Evolutionary conservation across 2,329 filamentous ascomycete genomes (phyloP), one percentile per base, ranked within the genome.

Genomic region (Clarireedia monteithiana): DNA sequence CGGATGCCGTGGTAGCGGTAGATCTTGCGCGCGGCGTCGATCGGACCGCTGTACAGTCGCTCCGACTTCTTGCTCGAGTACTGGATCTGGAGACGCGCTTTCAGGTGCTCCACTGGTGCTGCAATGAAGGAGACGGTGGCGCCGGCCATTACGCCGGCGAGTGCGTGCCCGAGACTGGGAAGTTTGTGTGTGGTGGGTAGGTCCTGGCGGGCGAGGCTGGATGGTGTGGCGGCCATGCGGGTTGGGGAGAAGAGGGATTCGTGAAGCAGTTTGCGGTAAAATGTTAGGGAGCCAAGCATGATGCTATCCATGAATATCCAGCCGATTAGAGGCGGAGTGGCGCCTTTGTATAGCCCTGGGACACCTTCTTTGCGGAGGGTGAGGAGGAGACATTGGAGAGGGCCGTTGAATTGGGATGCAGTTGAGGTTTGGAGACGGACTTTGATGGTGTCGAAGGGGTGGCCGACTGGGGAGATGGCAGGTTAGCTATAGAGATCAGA

Each of bases 221-320:
- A 62, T 44, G 64, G 61, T 9, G 59, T 60, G 53, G 54, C 70
- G 72, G 56, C 49, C 36, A 62, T 58, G 53, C 74, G 66, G 27
- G 70, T 67, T 1, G 74, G 82, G 63, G 78, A 79, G 73, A 94
- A 96, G 66, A 96, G 74, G 64, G 90, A 81, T 67, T 94, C 85
- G 61, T 88, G 86, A 15, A 97, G 76, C 47, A 96, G 72, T 48
- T 89, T 86, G 39, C 92, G 88, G 75, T 97, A 97, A 50, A 95
- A 81, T 24, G 88, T 95, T 62, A 99, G 77, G 17, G 89, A 95
- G 44, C 94, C 94, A 36, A 97, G 81, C 91, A 97, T 96, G 58
- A 85, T 70, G 44, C 76, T 80, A 75, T 99, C 94, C 92, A 97
- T 97, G 67, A 95, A 89, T 88, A 97, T 96, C 94, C 94, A 97